Base-by-base conservation (phyloP, 1,284 basidiomycete species). In the Salmacisia buchloeana region DNA sequence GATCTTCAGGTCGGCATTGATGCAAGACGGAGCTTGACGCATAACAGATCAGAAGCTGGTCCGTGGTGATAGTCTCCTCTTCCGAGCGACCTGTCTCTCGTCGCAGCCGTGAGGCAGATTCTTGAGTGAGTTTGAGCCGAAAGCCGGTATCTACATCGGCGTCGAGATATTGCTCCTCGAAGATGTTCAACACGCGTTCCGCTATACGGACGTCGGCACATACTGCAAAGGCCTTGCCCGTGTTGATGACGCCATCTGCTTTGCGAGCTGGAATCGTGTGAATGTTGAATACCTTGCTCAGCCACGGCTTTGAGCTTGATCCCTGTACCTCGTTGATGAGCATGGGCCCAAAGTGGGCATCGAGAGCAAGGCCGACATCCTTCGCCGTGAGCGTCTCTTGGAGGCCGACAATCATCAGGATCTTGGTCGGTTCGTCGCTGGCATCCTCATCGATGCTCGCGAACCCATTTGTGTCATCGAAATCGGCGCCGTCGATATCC, bases 1-100 rank as follows among this genome's bases (percentile, higher is more conserved):
- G 31, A 3, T 54, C 49, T 27, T 54, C 29, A 18, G n/a, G 23
- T 27, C 18, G 15, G 15, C 49, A 54, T n/a, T 54, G 49, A 27
- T 31, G 23, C 12, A 54, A 54, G 27, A 54, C 29, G 7, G 31
- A 18, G 12, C 29, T 27, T 13, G 49, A 31, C 27, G 49, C 49
- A 31, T 29, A 54, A n/a, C 49, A 54, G 27, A 54, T 54, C 49
- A 54, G 21, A 1, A 54, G 49, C 49, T 54, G 49, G 31, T 54
- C 49, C 9, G 49, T 54, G 12, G 25, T 54, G 3, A 31, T 18
- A 33, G 49, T 31, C 27, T 33, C 13, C 21, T 54, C 49, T 9
- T 18, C 9, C 9, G 49, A 1, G 6, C 31, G 18, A 13, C 49
- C 49, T 5, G 9, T n/a, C 4, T 25, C 49, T 18, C 21, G 13